Conservation (phyloP, 108 stramenopile species). For the Cyclotella atomus region DNA sequence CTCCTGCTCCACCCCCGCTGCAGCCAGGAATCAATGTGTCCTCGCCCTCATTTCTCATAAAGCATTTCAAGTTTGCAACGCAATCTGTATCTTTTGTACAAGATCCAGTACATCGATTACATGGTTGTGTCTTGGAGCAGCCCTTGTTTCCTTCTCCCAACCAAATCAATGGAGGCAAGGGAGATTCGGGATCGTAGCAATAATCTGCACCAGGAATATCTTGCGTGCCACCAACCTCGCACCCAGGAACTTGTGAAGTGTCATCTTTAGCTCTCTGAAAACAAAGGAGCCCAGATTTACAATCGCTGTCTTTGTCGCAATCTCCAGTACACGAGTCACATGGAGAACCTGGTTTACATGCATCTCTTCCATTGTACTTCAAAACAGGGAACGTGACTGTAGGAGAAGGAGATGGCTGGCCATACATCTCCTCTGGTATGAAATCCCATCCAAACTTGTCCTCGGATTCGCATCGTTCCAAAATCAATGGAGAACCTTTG, state of each 20-base stretch:
- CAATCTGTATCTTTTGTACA: slow-evolving; percentile 10
- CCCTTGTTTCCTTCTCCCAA: slow-evolving; percentile 10
- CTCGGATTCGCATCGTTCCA: slow-evolving; percentile 16
- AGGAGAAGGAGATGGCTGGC: background rate
- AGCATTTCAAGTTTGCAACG: slow-evolving; percentile 12
- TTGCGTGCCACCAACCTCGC: slow-evolving; percentile 23
- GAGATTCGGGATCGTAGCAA: slow-evolving; percentile 36
- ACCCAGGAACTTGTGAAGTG: slow-evolving; percentile 43
- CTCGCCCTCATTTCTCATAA: slow-evolving; percentile 9
- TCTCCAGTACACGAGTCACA: slow-evolving; percentile 47
- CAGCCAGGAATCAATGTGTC: slow-evolving; percentile 1
- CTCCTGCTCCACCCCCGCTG: background rate
- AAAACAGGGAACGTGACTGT: slow-evolving; percentile 14
- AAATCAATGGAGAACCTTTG: slow-evolving; percentile 37
- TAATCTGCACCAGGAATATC: slow-evolving; percentile 48
- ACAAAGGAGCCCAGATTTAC: slow-evolving; percentile 34
- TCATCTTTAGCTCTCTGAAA: slow-evolving; percentile 49
- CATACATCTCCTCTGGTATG: slow-evolving; percentile 21
- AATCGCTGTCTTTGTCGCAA: slow-evolving; percentile 47
- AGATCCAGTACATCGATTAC: slow-evolving; percentile 15
- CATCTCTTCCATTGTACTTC: slow-evolving; percentile 39
- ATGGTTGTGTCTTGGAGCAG: slow-evolving; percentile 1
- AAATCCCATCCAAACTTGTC: slow-evolving; percentile 48
- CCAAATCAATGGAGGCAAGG: slow-evolving; percentile 13
- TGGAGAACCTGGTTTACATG: slow-evolving; percentile 14